Conservation (phyloP, 1,284 basidiomycete species). For the Xerocomus nothofagi region DNA sequence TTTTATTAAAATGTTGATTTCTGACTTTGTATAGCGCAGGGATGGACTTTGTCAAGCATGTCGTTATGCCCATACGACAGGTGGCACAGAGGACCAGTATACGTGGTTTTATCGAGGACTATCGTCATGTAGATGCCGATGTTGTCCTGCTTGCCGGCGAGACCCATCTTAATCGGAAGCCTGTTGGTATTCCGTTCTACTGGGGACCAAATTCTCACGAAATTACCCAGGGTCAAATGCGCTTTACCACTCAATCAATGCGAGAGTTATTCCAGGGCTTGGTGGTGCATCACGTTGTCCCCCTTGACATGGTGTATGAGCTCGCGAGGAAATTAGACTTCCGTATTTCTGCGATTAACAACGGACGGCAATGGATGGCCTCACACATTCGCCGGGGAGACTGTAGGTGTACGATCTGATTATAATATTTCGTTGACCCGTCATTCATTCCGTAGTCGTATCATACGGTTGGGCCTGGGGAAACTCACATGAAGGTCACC, state of each 20-base stretch:
- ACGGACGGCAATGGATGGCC: slow-evolving; percentile 40
- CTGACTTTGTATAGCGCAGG: slow-evolving; percentile 30
- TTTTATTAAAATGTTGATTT: neutral
- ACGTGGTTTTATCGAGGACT: slow-evolving; percentile 39
- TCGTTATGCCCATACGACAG: slow-evolving; percentile 38
- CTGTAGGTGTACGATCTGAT: slow-evolving; percentile 26
- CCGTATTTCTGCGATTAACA: slow-evolving; percentile 34
- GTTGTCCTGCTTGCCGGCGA: slow-evolving; percentile 42
- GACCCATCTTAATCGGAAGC: slow-evolving; percentile 39
- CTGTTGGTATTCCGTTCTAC: slow-evolving; percentile 25
- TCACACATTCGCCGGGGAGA: slow-evolving; percentile 45
- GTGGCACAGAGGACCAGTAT: slow-evolving; percentile 33
- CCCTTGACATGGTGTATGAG: slow-evolving; percentile 30
- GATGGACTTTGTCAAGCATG: slow-evolving; percentile 43
- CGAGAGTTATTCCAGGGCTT: slow-evolving; percentile 33
- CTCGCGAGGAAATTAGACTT: slow-evolving; percentile 35
- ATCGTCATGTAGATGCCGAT: slow-evolving; percentile 29
- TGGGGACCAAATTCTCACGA: neutral
- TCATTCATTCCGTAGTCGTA: slow-evolving; percentile 26
- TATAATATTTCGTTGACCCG: neutral
- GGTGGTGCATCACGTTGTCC: slow-evolving; percentile 37
- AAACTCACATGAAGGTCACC: slow-evolving; percentile 35
- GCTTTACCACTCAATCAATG: slow-evolving; percentile 36
- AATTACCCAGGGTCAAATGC: slow-evolving; percentile 34
- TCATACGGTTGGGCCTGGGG: slow-evolving; percentile 39